Base-by-base conservation (phyloP, 2,329 filamentous ascomycete genomes). In the Alternaria arborescens region DNA sequence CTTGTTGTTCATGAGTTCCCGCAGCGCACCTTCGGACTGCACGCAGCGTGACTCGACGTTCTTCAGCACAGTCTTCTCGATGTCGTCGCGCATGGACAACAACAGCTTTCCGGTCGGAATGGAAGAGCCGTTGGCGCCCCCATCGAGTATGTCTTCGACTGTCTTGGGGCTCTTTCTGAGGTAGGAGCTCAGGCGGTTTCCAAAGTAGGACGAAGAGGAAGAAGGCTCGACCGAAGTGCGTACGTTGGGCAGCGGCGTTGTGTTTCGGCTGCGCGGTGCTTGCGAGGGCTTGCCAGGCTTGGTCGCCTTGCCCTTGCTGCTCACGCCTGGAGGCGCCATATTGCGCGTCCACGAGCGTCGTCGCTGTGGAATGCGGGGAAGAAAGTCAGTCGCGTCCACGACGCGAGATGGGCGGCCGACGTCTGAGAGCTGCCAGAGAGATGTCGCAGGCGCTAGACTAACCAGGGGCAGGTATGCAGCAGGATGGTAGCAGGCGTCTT, bases 11-110 rank as follows among this genome's bases (percentile, higher is more conserved):
- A 89, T 87, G 56, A 93, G 81, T 67, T 91, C 84, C 57, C 91
- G 82, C 87, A 94, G 91, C 36, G 89, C 89, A 36, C 87, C 85
- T 71, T 94, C 91, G 77, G 89, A 93, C 64, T 87, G 86, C 22
- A 85, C 84, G 42, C 87, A 88, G 51, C 91, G 86, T 50, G 77
- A 77, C 60, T 76, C 77, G 61, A 83, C 76, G 65, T 78, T 78
- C 55, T 75, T 77, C 38, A 82, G 72, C 8, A 83, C 75, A 20
- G 73, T 77, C 65, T 85, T 85, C 70, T 92, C 89, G 70, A 92
- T 88, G 55, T 87, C 85, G 61, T 88, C 87, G 64, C 87, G 84
- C 61, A 94, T 83, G 65, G 82, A 85, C 71, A 88, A 86, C 56
- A 94, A 82, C 58, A 87, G 84, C 44, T 85, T 83, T 46, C 91